Evolutionary conservation across 768 basidiomycete genomes (phyloP).

Genomic region (Boletellus sp.): DNA sequence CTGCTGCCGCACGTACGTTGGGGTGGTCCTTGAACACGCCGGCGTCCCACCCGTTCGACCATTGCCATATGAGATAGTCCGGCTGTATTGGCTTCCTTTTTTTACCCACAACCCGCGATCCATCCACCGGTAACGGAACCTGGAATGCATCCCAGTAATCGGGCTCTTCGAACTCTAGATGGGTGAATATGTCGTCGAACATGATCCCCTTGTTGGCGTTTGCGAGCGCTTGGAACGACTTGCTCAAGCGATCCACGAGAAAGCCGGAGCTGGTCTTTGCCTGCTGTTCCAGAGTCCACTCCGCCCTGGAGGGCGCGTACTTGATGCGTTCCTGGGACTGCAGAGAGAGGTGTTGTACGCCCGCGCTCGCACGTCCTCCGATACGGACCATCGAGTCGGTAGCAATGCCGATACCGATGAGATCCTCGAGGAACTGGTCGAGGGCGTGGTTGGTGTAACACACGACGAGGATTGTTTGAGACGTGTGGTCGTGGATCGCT

Average conservation of each 20-base stretch:
- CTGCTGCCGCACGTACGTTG: slow-evolving; percentile 19
- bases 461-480: slow-evolving; percentile 57
- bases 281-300: slow-evolving; percentile 42
- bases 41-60: slow-evolving; percentile 44
- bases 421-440: slow-evolving; percentile 63
- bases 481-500: slow-evolving; percentile 46
- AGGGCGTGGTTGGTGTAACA: slow-evolving; percentile 76
- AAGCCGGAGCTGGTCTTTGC: slow-evolving; percentile 26
- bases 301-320: slow-evolving; percentile 25
- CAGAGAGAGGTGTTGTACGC: slow-evolving; percentile 47
- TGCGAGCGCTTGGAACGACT: slow-evolving; percentile 30
- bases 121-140: slow-evolving; percentile 41
- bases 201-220: slow-evolving; percentile 11
- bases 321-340: slow-evolving; percentile 34
- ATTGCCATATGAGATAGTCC: slow-evolving; percentile 45
- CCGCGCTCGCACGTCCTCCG: slow-evolving; percentile 49
- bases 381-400: slow-evolving; percentile 49
- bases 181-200: slow-evolving; percentile 35
- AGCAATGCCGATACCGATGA: slow-evolving; percentile 59
- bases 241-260: slow-evolving; percentile 24
- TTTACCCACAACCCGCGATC: slow-evolving; percentile 41
- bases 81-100: slow-evolving; percentile 34
- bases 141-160: slow-evolving; percentile 44
- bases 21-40: slow-evolving; percentile 36
- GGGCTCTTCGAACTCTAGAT: slow-evolving; percentile 51